A percentile compares a stretch with the other conserved stretches of the same genome.
Evolutionary conservation across 108 stramenopile species (phyloP).

Genomic region (Epipyxis sp.): DNA sequence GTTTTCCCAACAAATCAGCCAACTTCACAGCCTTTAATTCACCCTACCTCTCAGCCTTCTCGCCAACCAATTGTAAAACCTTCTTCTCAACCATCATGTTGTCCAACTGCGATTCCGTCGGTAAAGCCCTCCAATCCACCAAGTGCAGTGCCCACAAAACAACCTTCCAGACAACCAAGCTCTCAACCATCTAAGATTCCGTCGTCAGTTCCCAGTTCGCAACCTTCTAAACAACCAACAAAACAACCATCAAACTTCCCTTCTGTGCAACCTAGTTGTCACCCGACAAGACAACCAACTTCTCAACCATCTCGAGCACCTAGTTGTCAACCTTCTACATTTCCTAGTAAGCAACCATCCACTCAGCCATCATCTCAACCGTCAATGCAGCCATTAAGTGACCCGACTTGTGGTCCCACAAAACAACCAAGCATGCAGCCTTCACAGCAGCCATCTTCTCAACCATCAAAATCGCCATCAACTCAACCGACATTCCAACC

Average conservation of each 20-base stretch:
- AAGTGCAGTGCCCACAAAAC: not conserved
- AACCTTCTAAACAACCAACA: constrained; percentile 16
- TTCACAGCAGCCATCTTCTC: not conserved
- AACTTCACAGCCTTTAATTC: not conserved
- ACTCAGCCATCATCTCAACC: too few relatives aligned
- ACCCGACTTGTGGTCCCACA: too few relatives aligned
- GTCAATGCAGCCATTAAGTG: too few relatives aligned
- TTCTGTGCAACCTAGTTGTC: not conserved
- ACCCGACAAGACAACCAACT: constrained; percentile 19
- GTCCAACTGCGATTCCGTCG: not conserved
- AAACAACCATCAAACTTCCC: not conserved
- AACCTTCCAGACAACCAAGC: not conserved
- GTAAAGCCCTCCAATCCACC: not conserved
- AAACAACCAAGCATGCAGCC: too few relatives aligned
- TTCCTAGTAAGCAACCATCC: too few relatives aligned
- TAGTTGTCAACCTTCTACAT: too few relatives aligned
- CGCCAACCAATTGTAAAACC: not conserved
- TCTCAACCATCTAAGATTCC: not conserved
- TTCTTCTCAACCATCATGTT: not conserved
- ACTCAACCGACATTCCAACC: not conserved
- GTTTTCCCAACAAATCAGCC: not conserved
- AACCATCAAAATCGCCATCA: not conserved
- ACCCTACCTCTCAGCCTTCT: not conserved
- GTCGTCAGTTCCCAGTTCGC: not conserved
- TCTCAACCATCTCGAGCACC: not conserved